A percentile compares a stretch with the other conserved stretches of the same genome.
These are phyloP conservation scores for Daldinia caldariorum DNA, from an alignment of 495 filamentous ascomycete genomes.

Conservation along the genomic window DNA sequence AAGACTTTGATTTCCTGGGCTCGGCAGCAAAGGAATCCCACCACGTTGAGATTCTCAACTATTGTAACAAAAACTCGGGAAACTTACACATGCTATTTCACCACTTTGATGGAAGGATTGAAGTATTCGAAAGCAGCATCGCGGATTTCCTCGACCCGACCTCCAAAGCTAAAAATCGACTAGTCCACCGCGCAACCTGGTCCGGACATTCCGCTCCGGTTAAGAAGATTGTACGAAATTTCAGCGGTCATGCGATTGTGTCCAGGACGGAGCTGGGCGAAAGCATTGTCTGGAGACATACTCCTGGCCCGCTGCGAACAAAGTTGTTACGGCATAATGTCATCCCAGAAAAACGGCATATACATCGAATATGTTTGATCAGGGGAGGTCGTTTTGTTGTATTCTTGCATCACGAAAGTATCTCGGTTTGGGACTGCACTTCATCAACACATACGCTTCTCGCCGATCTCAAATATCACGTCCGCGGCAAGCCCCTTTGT, in stretches of 20 bases:
- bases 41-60: constrained; percentile 77
- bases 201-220: constrained; percentile 85
- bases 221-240: constrained; percentile 85
- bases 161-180: constrained; percentile 65
- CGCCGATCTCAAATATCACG: constrained; percentile 66
- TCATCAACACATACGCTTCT: constrained; percentile 64
- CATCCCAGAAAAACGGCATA: constrained; percentile 75
- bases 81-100: constrained; percentile 82
- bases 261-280: constrained; percentile 83
- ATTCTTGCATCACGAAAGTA: constrained; percentile 78
- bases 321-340: constrained; percentile 73
- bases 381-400: constrained; percentile 79
- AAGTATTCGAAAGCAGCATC: constrained; percentile 80
- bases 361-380: constrained; percentile 83
- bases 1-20: constrained; percentile 72
- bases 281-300: constrained; percentile 84
- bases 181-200: constrained; percentile 71
- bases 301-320: constrained; percentile 55
- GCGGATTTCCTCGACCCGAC: constrained; percentile 85
- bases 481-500: constrained; percentile 80
- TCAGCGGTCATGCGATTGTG: constrained; percentile 78
- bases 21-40: constrained; percentile 21
- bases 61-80: constrained; percentile 69
- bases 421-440: constrained; percentile 85
- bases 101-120: constrained; percentile 84